Percentiles rank a stretch among this genome's conserved stretches.
phyloP scores from a whole-genome alignment of 2,329 filamentous ascomycete genomes.

The Esteya vermicola region DNA sequence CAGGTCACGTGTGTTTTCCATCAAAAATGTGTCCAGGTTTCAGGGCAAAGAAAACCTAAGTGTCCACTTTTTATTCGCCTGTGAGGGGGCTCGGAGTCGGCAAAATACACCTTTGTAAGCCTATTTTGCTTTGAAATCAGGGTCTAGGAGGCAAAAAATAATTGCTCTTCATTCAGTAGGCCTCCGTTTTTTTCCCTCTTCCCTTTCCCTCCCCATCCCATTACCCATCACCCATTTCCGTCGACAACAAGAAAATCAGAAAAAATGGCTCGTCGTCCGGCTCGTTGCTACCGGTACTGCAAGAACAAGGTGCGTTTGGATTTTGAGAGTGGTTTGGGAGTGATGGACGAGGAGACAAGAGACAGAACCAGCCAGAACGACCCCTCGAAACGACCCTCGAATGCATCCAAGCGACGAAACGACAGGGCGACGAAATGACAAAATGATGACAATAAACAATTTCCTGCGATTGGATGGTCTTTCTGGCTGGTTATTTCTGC shows the following conservation, averaged over 20 bases:
- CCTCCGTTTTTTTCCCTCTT: slow-evolving; percentile 12
- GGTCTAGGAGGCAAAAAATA: slow-evolving; percentile 9
- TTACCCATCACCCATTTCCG: slow-evolving; percentile 11
- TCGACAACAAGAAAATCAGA: slow-evolving; percentile 30
- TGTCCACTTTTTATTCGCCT: slow-evolving; percentile 16
- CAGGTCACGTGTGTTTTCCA: slow-evolving; percentile 6
- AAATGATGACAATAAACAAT: no score
- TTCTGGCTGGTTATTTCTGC: no score
- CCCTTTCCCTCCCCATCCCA: slow-evolving; percentile 24
- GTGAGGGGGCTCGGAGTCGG: neutral
- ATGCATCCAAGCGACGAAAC: no score
- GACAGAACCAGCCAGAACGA: no score
- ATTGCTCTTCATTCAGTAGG: neutral
- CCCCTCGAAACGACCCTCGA: no score
- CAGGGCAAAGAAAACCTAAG: slow-evolving; percentile 21
- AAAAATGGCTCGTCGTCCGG: slow-evolving; percentile 98
- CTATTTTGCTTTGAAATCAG: slow-evolving; percentile 41
- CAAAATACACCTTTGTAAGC: slow-evolving; percentile 2
- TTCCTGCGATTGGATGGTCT: no score
- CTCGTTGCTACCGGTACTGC: slow-evolving; percentile 99
- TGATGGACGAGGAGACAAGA: no score
- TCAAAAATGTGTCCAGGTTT: slow-evolving; percentile 3
- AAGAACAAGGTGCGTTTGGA: slow-evolving; percentile 99
- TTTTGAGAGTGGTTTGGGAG: no score
- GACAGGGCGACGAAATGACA: no score